Base-by-base conservation (phyloP, 2,329 filamentous ascomycete species). In the Eutypa lata region DNA sequence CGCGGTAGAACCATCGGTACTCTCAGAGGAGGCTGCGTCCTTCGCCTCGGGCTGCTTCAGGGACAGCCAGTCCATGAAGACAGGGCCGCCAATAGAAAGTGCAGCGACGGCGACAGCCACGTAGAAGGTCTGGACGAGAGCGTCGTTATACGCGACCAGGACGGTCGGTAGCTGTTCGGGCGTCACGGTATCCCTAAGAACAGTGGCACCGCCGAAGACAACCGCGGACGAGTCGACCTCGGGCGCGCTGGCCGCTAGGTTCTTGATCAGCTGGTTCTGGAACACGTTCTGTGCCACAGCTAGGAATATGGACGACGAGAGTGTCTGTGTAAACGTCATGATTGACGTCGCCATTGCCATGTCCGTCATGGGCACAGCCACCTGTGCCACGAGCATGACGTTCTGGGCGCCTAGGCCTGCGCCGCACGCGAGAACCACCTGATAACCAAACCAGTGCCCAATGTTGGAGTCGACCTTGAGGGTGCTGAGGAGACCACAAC, bases 281-380 rank as follows among this genome's bases (percentile, higher is more conserved):
- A 53, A 53, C 28, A 53, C 35, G 24, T 8, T 50, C 28, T 53
- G 52, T 6, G 35, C 48, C 4, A 50, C 52, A 18, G 28, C 31
- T 11, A 50, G 19, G 33, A 53, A 53, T 11, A 53, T 42, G 11
- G 48, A 35, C n/a, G 37, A 44, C 11, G 37, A 16, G 26, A 53
- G 33, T 4, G 52, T 51, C 24, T 47, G 42, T 2, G 52, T 16
- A 18, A 51, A 53, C n/a, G 43, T 38, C 18, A 51, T 19, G 7
- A 51, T 26, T 10, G 52, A 47, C 19, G 51, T 50, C 18, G 47
- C 51, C 24, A 53, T 40, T 19, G 51, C 24, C 26, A 53, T 46
- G 22, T 53, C 51, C n/a, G 2, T 38, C 10, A 11, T 14, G 28
- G 47, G 37, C 22, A 53, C 37, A 26, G 52, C 43, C 3, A 43